These are phyloP conservation scores for Haplosporangium gracile DNA, from an alignment of 192 early-diverging fungal species.

Conservation along the genomic window DNA sequence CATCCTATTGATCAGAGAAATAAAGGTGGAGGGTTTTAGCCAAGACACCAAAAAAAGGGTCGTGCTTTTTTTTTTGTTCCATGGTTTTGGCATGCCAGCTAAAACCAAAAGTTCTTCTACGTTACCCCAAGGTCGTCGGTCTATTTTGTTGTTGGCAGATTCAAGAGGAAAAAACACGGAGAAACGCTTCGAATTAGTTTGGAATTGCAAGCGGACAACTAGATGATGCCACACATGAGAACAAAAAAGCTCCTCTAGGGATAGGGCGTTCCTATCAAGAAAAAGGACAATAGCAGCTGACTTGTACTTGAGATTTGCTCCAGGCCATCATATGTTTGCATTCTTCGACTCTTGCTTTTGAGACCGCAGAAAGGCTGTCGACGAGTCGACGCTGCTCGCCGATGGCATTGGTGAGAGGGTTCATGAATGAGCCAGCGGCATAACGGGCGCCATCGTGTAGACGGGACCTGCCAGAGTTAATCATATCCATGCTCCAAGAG, in stretches of 20 bases:
- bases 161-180: not conserved
- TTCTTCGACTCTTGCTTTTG: slow-evolving; percentile 53
- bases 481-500: slow-evolving; percentile 29
- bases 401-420: slow-evolving; percentile 52
- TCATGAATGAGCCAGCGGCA: slow-evolving; percentile 44
- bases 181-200: not conserved
- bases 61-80: not conserved
- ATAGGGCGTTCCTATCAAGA: not conserved
- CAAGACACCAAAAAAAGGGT: slow-evolving; percentile 8
- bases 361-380: slow-evolving; percentile 35
- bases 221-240: slow-evolving; percentile 4
- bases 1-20: slow-evolving; percentile 25
- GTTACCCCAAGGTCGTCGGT: slow-evolving; percentile 53
- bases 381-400: slow-evolving; percentile 44
- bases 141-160: slow-evolving; percentile 8
- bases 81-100: not conserved
- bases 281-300: not conserved
- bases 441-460: slow-evolving; percentile 32
- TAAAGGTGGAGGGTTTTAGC: not conserved
- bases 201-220: not conserved
- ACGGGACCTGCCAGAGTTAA: slow-evolving; percentile 29
- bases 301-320: slow-evolving; percentile 48
- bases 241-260: not conserved
- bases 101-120: not conserved
- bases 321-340: slow-evolving; percentile 58